Percentiles rank a stretch among this genome's conserved stretches.
Evolutionary conservation across 2,329 filamentous ascomycete genomes (phyloP).

Genomic region (Furcasterigmium sp.): DNA sequence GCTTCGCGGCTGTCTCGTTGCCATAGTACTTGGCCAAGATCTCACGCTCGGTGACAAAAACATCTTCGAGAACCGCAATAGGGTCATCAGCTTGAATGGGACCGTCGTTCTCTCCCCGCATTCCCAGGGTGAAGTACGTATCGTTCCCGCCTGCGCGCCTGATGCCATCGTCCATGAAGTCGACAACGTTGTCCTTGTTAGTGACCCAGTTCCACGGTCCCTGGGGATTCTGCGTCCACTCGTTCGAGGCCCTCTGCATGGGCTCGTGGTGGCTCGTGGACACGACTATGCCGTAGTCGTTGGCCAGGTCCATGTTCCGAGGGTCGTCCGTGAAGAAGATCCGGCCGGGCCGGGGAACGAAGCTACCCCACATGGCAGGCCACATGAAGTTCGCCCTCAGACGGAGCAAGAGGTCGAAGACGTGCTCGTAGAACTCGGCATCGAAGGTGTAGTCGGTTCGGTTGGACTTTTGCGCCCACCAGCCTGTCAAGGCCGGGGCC

Average conservation of each 20-base stretch:
- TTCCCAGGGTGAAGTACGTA: constrained; percentile 62
- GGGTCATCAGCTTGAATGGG: constrained; percentile 47
- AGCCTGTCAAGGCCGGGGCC: constrained; percentile 18
- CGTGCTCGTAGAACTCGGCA: constrained; percentile 56
- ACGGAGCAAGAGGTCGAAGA: constrained; percentile 64
- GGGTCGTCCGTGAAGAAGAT: constrained; percentile 67
- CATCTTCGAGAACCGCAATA: constrained; percentile 49
- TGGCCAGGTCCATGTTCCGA: constrained; percentile 58
- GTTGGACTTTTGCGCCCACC: constrained; percentile 6
- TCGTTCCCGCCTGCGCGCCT: constrained; percentile 44
- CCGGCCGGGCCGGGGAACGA: constrained; percentile 47
- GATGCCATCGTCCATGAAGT: constrained; percentile 58
- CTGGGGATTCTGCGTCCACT: constrained; percentile 41
- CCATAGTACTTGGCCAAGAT: constrained; percentile 52
- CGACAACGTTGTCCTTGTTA: constrained; percentile 58
- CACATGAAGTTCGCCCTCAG: constrained; percentile 66
- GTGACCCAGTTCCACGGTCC: constrained; percentile 62
- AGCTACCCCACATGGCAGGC: constrained; percentile 40
- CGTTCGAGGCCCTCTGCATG: constrained; percentile 52
- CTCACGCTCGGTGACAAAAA: constrained; percentile 54
- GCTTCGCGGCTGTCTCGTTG: constrained; percentile 50
- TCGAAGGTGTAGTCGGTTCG: constrained; percentile 16
- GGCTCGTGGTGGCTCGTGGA: constrained; percentile 67
- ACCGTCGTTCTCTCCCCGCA: constrained; percentile 62
- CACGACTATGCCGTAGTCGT: constrained; percentile 65